Evolutionary conservation across 1,284 basidiomycete species (phyloP).

Genomic region (Ustanciosporium gigantosporum): DNA sequence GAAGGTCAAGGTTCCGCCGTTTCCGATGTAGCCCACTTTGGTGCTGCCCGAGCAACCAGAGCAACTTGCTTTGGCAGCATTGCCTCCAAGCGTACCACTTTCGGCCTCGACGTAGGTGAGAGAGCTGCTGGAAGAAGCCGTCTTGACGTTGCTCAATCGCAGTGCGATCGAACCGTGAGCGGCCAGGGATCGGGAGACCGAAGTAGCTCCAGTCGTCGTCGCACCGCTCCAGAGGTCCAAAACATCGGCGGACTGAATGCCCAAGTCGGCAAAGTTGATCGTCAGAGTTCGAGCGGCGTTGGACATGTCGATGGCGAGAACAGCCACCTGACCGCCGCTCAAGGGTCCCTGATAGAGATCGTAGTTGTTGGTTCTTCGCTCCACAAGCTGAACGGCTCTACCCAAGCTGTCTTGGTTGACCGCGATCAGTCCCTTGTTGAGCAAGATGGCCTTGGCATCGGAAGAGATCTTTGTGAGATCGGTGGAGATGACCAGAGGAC

Average conservation of each 20-base stretch:
- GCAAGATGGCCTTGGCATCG: constrained; percentile 34
- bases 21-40: constrained; percentile 28
- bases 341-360: constrained; percentile 35
- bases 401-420: constrained; percentile 50
- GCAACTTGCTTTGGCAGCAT: constrained; percentile 8
- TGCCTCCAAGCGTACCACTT: constrained; percentile 6
- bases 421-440: constrained; percentile 49
- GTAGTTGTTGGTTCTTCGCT: constrained; percentile 21
- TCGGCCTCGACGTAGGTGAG: constrained; percentile 26
- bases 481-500: constrained; percentile 56
- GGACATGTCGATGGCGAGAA: constrained; percentile 31
- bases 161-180: constrained; percentile 31
- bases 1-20: constrained; percentile 17
- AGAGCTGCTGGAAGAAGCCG: constrained; percentile 1
- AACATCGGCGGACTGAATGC: constrained; percentile 25
- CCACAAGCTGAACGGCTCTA: constrained; percentile 41
- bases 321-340: constrained; percentile 32
- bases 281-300: constrained; percentile 13
- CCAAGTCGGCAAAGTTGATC: constrained; percentile 29
- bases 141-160: constrained; percentile 25
- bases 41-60: constrained; percentile 22
- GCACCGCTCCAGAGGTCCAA: constrained; percentile 22
- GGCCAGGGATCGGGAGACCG: constrained; percentile 16
- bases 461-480: constrained; percentile 43
- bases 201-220: background rate